These are phyloP conservation scores for Penicillium sp. DNA, from an alignment of 2,329 filamentous ascomycete genomes.

Conservation along the genomic window DNA sequence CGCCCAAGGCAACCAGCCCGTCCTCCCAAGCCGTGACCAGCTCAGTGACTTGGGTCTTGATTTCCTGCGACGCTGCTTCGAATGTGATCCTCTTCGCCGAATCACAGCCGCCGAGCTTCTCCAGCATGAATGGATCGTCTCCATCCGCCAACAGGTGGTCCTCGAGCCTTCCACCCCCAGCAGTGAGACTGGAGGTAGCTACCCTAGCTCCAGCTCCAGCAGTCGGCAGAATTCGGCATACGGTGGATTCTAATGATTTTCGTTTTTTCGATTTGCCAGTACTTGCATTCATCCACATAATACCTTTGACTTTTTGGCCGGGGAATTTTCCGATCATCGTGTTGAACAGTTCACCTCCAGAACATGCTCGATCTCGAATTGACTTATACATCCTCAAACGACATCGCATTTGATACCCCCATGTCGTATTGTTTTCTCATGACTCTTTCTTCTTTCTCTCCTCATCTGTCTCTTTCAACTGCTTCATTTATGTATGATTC, in stretches of 20 bases:
- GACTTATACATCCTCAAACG: constrained; percentile 14
- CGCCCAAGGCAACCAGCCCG: constrained; percentile 89
- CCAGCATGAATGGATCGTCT: constrained; percentile 84
- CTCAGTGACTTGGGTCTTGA: constrained; percentile 81
- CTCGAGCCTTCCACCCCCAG: constrained; percentile 42
- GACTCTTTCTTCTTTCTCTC: neutral
- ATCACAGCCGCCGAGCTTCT: constrained; percentile 83
- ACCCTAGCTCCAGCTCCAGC: constrained; percentile 26
- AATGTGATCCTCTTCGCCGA: constrained; percentile 74
- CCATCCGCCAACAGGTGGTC: constrained; percentile 49
- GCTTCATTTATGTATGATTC: neutral
- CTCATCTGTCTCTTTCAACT: neutral
- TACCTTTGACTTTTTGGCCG: neutral
- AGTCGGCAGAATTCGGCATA: constrained; percentile 33
- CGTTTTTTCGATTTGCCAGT: neutral
- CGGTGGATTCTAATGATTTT: constrained; percentile 23
- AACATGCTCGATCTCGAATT: constrained; percentile 19
- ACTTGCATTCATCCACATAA: neutral
- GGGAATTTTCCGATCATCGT: neutral
- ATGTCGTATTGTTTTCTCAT: constrained; percentile 5
- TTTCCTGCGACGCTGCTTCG: constrained; percentile 84
- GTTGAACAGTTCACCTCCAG: neutral
- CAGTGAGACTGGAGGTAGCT: constrained; percentile 36
- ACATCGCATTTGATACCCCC: constrained; percentile 37
- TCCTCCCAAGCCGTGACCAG: constrained; percentile 78